A percentile compares a stretch with the other conserved stretches of the same genome.
Conservation (phyloP, 148 eudicot species). For the Polygonum aviculare region DNA sequence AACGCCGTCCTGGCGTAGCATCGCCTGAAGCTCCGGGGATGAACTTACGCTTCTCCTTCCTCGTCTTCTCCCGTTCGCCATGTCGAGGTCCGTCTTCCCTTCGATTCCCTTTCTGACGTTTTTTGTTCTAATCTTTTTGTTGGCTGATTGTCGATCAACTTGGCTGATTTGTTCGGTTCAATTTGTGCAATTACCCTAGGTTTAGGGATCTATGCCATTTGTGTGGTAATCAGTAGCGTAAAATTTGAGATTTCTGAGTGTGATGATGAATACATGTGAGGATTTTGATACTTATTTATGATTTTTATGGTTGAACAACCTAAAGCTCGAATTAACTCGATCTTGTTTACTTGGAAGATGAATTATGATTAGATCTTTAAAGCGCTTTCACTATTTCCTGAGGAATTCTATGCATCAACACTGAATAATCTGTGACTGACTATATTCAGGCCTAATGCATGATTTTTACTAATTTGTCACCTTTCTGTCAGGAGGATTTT, state of each 20-base stretch:
- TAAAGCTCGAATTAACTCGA: not conserved
- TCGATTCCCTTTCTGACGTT: not conserved
- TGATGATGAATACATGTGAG: no score
- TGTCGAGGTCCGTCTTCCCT: not conserved
- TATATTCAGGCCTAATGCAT: not conserved
- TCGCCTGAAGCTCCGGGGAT: not conserved
- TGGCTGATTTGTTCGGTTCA: not conserved
- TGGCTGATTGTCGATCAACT: no score
- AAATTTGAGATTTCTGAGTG: not conserved
- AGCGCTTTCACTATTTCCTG: no score
- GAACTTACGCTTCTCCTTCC: not conserved
- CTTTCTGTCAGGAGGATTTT: not conserved
- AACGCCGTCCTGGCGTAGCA: not conserved
- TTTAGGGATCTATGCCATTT: no score
- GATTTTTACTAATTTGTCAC: not conserved
- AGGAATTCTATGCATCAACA: no score
- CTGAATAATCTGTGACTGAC: no score
- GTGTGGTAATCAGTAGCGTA: no score
- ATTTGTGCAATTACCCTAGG: not conserved
- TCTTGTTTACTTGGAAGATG: not conserved
- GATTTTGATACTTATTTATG: not conserved
- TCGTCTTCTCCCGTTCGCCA: not conserved
- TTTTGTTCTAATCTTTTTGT: not conserved
- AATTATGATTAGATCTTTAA: no score
- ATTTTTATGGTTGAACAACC: not conserved